Evolutionary conservation across 1,284 basidiomycete species (phyloP), one percentile per base, ranked within the genome.

Genomic region (Ustilago trichophora): DNA sequence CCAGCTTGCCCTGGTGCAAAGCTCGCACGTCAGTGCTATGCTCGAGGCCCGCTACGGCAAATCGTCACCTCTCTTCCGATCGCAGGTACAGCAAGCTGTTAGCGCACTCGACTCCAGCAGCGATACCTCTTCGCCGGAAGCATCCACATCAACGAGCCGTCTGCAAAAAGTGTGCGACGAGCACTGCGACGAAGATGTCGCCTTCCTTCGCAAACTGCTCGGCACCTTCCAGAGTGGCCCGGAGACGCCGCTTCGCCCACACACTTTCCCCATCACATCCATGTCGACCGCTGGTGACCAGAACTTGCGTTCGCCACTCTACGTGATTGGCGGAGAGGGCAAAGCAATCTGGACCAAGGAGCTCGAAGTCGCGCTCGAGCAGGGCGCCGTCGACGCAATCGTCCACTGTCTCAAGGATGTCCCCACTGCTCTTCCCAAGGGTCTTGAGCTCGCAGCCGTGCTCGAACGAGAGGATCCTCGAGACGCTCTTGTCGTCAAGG

Each of bases 301-400:
- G 72, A 95, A 98, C 78, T 89, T 93, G 82, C 89, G 82, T 27
- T 84, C 85, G 33, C 85, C 85, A 0, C 77, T 86, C 15, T 86
- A 86, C 73, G 83, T 86, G 21, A 81, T 84, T 40, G 83, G 83
- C 15, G 83, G 83, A 24, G 82, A 83, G 32, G 81, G 82, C 54
- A 93, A 94, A 82, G 88, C 90, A 0, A 84, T 98, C 15, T 98
- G 94, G 94, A 97, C 94, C 25, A 91, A 92, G 79, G 94, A 97
- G 79, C 88, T 98, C 58, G 94, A 98, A 81, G 89, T 90, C 18
- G 88, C 90, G 21, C 85, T 98, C 48, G 85, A 87, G 37, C 85
- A 88, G 34, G 85, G 86, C 16, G 84, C 85, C 11, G 91, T 96
- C 47, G 96, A 98, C 81, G 89, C 97, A 84, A 88, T 99, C 73